Percentiles rank a stretch among this genome's conserved stretches.
Conservation (phyloP, 2,329 filamentous ascomycete species). For the Nannizziopsis arthrosporioides region DNA sequence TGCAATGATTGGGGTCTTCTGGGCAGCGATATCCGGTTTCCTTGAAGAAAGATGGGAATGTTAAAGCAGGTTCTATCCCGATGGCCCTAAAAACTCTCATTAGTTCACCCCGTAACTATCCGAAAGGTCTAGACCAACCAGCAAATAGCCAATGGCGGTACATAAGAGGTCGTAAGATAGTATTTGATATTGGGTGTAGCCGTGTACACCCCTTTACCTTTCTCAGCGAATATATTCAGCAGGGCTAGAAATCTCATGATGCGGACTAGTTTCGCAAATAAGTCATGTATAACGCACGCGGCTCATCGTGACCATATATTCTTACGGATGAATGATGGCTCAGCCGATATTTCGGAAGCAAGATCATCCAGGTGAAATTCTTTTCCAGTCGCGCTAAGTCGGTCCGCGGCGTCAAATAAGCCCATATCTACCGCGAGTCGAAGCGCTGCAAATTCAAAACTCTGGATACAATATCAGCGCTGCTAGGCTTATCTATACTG, state of each 20-base stretch:
- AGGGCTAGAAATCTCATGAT: conserved; percentile 17
- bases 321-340: conserved; percentile 1
- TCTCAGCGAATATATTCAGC: conserved; percentile 12
- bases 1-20: conserved; percentile 19
- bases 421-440: conserved; percentile 16
- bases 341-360: conserved; percentile 11
- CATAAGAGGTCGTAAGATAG: conserved; percentile 9
- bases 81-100: not conserved
- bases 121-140: conserved; percentile 15
- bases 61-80: conserved; percentile 2
- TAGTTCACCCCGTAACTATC: conserved; percentile 11
- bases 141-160: conserved; percentile 15
- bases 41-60: conserved; percentile 21
- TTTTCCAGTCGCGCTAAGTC: not conserved
- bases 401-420: conserved; percentile 17
- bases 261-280: conserved; percentile 11
- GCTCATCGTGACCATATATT: not conserved
- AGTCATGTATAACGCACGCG: not conserved
- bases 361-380: conserved; percentile 15
- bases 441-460: not conserved
- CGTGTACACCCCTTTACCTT: conserved; percentile 6
- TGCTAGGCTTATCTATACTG: not conserved
- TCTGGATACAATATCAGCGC: not conserved
- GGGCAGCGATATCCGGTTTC: conserved; percentile 23
- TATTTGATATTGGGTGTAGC: conserved; percentile 13